Conservation (phyloP, 768 basidiomycete species). For the Hirschioporus abietinus region DNA sequence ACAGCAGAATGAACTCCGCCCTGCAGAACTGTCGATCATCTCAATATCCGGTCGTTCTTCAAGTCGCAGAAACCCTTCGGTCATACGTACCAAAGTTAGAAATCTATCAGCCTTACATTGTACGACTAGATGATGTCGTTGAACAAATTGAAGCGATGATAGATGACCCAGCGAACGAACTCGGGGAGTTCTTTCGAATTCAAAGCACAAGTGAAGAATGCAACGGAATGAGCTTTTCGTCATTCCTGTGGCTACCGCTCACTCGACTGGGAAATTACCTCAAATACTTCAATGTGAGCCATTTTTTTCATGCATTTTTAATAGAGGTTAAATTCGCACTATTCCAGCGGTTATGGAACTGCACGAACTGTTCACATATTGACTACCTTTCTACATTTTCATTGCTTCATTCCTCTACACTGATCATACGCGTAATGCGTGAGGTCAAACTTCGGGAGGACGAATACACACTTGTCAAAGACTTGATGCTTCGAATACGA, state of each 20-base stretch:
- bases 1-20: slow-evolving; percentile 52
- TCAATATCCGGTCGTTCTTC: slow-evolving; percentile 40
- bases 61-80: slow-evolving; percentile 54
- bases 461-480: slow-evolving; percentile 72
- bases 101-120: slow-evolving; percentile 84
- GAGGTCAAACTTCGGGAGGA: slow-evolving; percentile 86
- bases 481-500: slow-evolving; percentile 50
- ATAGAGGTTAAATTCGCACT: slow-evolving; percentile 9
- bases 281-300: slow-evolving; percentile 64
- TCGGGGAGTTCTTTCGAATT: slow-evolving; percentile 80
- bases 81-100: slow-evolving; percentile 64
- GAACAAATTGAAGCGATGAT: slow-evolving; percentile 44
- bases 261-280: slow-evolving; percentile 68
- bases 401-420: slow-evolving; percentile 58
- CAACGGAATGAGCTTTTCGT: slow-evolving; percentile 58
- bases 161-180: slow-evolving; percentile 53
- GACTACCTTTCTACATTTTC: slow-evolving; percentile 68
- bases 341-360: slow-evolving; percentile 57
- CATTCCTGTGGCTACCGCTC: slow-evolving; percentile 71
- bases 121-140: slow-evolving; percentile 58
- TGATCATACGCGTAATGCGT: slow-evolving; percentile 70
- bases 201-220: slow-evolving; percentile 52
- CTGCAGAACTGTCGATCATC: slow-evolving; percentile 37
- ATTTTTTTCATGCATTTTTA: not conserved
- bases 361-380: slow-evolving; percentile 64